Evolutionary conservation across 2,329 filamentous ascomycete genomes (phyloP).

Genomic region (Alternaria postmessia): DNA sequence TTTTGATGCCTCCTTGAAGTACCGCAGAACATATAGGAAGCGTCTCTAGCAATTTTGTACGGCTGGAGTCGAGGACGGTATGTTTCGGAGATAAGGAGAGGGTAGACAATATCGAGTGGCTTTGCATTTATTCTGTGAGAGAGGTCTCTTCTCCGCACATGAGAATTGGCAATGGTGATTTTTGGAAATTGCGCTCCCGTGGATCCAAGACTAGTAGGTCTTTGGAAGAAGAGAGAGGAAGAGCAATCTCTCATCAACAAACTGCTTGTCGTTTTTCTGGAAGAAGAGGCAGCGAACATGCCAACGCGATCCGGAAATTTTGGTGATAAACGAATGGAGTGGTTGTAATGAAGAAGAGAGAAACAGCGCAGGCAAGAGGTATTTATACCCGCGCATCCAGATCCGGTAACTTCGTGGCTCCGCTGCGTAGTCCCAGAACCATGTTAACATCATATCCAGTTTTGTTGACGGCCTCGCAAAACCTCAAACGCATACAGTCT

Average conservation of each 20-base stretch:
- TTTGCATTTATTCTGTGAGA: neutral
- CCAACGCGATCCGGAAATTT: too few relatives aligned
- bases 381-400: neutral
- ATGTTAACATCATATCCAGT: fast-evolving
- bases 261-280: too few relatives aligned
- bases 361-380: too few relatives aligned
- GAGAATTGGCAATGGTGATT: too few relatives aligned
- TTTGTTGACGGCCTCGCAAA: too few relatives aligned
- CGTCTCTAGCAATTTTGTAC: neutral
- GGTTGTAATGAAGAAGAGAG: neutral
- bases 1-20: neutral
- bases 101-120: too few relatives aligned
- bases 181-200: too few relatives aligned
- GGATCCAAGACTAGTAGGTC: fast-evolving
- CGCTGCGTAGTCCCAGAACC: neutral
- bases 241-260: neutral
- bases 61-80: neutral
- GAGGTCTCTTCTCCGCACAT: neutral
- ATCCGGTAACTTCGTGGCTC: neutral
- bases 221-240: neutral
- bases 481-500: too few relatives aligned
- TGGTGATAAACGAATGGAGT: fast-evolving
- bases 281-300: neutral
- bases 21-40: too few relatives aligned
- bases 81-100: neutral